Evolutionary conservation across 768 basidiomycete species (phyloP), one percentile per base, ranked within the genome.

Genomic region (Piloderma croceum): DNA sequence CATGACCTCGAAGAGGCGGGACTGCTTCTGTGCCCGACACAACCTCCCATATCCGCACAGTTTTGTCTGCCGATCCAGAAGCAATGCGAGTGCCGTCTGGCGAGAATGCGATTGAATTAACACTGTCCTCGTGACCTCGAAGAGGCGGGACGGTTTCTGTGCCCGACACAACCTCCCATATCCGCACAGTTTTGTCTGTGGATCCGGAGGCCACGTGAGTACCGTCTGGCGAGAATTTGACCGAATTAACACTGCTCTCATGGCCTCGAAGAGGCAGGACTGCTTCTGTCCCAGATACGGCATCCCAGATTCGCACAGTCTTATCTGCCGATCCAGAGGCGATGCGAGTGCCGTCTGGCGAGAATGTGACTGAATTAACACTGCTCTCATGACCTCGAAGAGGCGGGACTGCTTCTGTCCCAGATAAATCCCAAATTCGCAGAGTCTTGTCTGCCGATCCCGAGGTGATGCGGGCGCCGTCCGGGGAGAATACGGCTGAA

Each of bases 171-270:
- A 23, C 6, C 11, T 41, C 17, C 41, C 41, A 42, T 10, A 42
- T 13, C 18, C 36, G 35, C 12, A 42, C 17, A n/a, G 41, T 42
- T 10, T 23, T 31, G 25, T 71, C 68, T 17, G 65, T 51, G 29
- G 58, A 60, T 4, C 65, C 68, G 13, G 68, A 67, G 31, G 64
- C 67, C 21, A 71, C 56, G 34, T 64, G 53, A 31, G 58, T 58
- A 5, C 65, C 65, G 47, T 70, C 65, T 24, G 67, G 66, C 11
- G 63, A 65, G 39, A 71, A 61, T 47, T 57, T 48, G 39, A 70
- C 65, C 31, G 54, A 58, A 2, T 65, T 66, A 31, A 43, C 44
- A 6, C 9, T 32, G 31, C 22, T 15, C 15, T 18, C 29, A 29
- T 42, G 41, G 15, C 41, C 41, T 11, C 34, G 12, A 19, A n/a